These are phyloP conservation scores for Geotrichum australiense DNA, from an alignment of 1,139 yeast species.

Conservation along the genomic window DNA sequence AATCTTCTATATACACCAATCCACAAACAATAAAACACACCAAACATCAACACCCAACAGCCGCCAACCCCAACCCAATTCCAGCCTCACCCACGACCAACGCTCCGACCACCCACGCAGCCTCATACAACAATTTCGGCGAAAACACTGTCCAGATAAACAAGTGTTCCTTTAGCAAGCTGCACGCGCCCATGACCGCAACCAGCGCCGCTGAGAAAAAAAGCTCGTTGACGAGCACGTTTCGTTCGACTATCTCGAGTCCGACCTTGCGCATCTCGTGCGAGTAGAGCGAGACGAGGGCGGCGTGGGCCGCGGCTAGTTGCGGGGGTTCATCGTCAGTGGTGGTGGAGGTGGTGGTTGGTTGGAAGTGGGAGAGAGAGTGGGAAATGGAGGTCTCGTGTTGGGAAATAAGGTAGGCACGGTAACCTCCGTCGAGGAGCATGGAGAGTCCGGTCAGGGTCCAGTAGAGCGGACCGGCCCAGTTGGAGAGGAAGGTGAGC, in stretches of 20 bases:
- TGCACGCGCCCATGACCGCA: constrained; percentile 60
- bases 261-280: constrained; percentile 4
- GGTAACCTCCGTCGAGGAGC: constrained; percentile 35
- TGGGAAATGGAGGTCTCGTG: no score
- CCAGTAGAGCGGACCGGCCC: constrained; percentile 85
- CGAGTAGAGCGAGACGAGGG: constrained; percentile 2
- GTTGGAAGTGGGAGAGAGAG: background rate
- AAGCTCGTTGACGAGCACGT: constrained; percentile 33
- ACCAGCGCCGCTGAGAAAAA: constrained; percentile 58
- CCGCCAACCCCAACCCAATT: no score
- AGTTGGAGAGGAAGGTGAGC: constrained; percentile 73
- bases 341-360: background rate
- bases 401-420: constrained; percentile 16
- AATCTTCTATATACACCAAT: background rate
- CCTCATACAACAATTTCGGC: constrained; percentile 77
- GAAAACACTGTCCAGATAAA: constrained; percentile 98
- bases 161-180: constrained; percentile 68
- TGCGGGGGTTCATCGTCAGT: constrained; percentile 1
- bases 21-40: background rate
- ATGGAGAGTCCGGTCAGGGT: constrained; percentile 48
- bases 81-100: no score
- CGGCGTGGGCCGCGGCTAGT: background rate
- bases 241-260: constrained; percentile 28
- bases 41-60: background rate
- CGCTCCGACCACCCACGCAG: constrained; percentile 64